These are phyloP conservation scores for Microglena sp. DNA, from an alignment of 139 green algal species.

Conservation along the genomic window DNA sequence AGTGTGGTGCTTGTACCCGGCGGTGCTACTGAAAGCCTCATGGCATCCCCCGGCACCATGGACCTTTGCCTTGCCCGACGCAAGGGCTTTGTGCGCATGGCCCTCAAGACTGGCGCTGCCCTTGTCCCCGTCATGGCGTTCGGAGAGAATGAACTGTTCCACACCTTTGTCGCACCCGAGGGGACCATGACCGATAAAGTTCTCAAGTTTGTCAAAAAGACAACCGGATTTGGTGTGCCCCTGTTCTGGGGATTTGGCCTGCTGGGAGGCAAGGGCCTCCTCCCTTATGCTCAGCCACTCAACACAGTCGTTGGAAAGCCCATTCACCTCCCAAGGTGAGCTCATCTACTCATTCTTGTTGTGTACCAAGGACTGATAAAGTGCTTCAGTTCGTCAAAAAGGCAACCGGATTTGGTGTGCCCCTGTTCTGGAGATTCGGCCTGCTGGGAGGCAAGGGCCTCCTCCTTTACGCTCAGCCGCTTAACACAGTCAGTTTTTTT, in stretches of 20 bases:
- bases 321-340: too few species aligned
- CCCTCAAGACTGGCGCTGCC: background rate
- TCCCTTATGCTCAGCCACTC: too few species aligned
- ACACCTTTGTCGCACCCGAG: background rate
- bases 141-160: background rate
- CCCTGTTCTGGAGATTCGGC: background rate
- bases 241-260: background rate
- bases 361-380: background rate
- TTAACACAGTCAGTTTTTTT: too few species aligned
- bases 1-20: conserved; percentile 1
- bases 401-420: background rate
- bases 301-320: too few species aligned
- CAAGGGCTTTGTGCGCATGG: background rate
- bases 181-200: background rate
- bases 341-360: background rate
- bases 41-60: background rate
- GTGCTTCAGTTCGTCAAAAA: background rate
- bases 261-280: too few species aligned
- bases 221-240: background rate
- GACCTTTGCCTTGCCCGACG: background rate
- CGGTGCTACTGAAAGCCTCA: background rate
- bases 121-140: background rate
- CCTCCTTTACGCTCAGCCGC: too few species aligned
- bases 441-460: too few species aligned
- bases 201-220: background rate